Base-by-base conservation (phyloP, 2,329 filamentous ascomycete genomes). In the Amphichorda felina region DNA sequence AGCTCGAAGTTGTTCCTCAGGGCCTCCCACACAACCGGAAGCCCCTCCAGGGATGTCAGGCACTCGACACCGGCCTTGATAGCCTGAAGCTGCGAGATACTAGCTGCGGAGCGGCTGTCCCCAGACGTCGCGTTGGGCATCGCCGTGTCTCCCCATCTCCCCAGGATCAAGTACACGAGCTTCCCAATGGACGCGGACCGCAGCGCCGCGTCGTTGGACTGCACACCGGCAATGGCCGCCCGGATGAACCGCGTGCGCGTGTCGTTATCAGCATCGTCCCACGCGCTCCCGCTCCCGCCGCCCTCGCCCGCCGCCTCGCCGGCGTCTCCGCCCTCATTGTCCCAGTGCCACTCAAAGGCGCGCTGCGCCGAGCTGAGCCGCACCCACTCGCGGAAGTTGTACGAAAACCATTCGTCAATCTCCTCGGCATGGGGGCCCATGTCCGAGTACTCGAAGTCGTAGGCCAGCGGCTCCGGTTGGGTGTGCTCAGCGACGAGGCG, bases 361-460 rank as follows among this genome's bases (percentile, higher is more conserved):
- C 75, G 68, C 50, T 84, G 83, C 15, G 83, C 79, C 36, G 79
- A 74, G 36, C 82, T 72, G 33, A 95, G 66, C 49, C 88, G 79
- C 32, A 80, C 71, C 60, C 84, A 83, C 53, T 96, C 88, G 57
- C 83, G 82, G 42, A 86, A 79, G 47, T 82, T 82, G 59, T 96
- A 95, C 36, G 81, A 78, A 58, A 98, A 98, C 91, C 91, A 98
- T 61, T 98, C 91, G 53, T 96, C 86, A 33, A 98, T 69, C 63
- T 98, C 91, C 43, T 91, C 85, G 14, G 83, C 76, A 47, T 94
- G 80, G 1, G 75, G 64, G 16, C 79, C 78, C 38, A 72, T 71
- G 55, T 89, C 82, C 18, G 72, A 64, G 60, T 89, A 89, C 43
- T 73, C 74, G 54, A 94, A 98, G 41, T 91, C 87, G 64, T 98